Base-by-base conservation (phyloP, 2,329 filamentous ascomycete genomes). In the Cytospora piceae region DNA sequence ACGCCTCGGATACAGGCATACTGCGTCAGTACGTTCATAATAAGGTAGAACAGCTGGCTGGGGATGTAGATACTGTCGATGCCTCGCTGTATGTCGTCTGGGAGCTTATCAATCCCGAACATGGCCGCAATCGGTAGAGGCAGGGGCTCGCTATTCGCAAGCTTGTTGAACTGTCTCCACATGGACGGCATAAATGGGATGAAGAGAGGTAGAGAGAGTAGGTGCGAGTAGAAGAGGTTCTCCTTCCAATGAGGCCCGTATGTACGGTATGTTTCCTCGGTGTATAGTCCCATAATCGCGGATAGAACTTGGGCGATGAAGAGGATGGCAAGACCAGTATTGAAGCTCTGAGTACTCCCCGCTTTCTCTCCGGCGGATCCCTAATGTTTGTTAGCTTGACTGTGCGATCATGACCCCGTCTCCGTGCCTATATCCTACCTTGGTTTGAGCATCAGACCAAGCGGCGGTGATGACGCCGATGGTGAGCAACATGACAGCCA, bases 1-100 rank as follows among this genome's bases (percentile, higher is more conserved):
- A 99, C 95, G 1, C 95, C 95, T 3, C 94, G 91, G 69, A 99
- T 98, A 77, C 95, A 99, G 29, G 93, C 86, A 73, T 97, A 93
- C 77, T 99, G 95, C 3, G 95, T 98, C 58, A 96, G 75, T 0
- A 96, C 92, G 72, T 96, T 96, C 68, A 90, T 83, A 1, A 83
- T 79, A 20, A 96, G 82, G 73, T 88, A 93, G 39, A 88, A 82
- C 22, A 95, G 78, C 72, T 93, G 91, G 70, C 86, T 88, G 9
- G 92, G 91, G 20, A 90, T 77, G 42, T 76, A 75, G 31, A 82
- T 70, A 29, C 71, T 73, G 66, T 77, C 77, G 11, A 80, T 64
- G 24, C 72, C 75, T 58, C 76, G 76, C 65, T 77, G 79, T 22
- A 83, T 56, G 32, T 72, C 71, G 2, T 77, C 72, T 2, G 79